Evolutionary conservation across 2,329 filamentous ascomycete genomes (phyloP).

Genomic region (Aspergillus sp.): DNA sequence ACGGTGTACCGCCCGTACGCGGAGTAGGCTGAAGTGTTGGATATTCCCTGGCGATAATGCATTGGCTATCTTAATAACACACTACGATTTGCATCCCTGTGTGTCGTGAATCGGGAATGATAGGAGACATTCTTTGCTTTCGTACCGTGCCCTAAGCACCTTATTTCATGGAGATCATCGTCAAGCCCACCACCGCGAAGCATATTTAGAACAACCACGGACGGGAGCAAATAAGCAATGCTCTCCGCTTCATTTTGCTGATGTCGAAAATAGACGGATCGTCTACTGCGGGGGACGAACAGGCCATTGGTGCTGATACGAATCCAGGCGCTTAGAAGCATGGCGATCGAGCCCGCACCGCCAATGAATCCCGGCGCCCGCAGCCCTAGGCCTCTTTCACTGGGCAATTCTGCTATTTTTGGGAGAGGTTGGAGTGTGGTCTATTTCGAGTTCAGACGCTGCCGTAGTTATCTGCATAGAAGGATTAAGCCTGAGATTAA

Average conservation of each 20-base stretch:
- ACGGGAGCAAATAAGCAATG: neutral
- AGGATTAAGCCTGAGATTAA: slow-evolving; percentile 8
- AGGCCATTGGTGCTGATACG: slow-evolving; percentile 4
- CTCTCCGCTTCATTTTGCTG: neutral
- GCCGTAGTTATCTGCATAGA: neutral
- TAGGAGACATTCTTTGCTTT: too few relatives aligned
- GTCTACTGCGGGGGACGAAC: neutral
- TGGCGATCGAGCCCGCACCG: neutral
- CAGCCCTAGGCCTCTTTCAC: neutral
- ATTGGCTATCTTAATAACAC: neutral
- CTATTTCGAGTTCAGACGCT: neutral
- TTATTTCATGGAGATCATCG: too few relatives aligned
- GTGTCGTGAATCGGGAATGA: neutral
- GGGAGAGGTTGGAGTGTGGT: neutral
- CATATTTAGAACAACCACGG: neutral
- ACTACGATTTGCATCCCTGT: too few relatives aligned
- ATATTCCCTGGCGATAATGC: neutral
- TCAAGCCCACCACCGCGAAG: neutral
- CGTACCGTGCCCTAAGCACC: too few relatives aligned
- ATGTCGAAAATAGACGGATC: neutral
- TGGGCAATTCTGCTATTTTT: slow-evolving; percentile 4
- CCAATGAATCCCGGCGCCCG: neutral
- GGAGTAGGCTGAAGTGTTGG: slow-evolving; percentile 21
- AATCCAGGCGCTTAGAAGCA: neutral
- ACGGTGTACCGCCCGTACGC: slow-evolving; percentile 49